Evolutionary conservation across 2,329 filamentous ascomycete species (phyloP).

Genomic region (Hypoxylon sp.): DNA sequence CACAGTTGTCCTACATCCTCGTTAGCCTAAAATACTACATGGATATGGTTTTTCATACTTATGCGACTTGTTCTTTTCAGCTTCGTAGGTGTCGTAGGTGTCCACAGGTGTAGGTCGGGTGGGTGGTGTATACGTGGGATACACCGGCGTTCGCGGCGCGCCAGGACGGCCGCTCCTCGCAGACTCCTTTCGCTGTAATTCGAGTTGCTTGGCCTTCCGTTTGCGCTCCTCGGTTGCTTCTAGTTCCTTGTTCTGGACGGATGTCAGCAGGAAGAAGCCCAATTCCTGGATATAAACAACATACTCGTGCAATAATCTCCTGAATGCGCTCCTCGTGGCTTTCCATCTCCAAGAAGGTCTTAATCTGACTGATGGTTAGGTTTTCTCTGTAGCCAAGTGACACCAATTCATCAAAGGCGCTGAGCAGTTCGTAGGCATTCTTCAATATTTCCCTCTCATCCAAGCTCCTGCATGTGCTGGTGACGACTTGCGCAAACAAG

Average conservation of each 20-base stretch:
- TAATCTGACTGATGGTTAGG: constrained; percentile 95
- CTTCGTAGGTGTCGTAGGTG: constrained; percentile 94
- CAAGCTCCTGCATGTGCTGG: constrained; percentile 93
- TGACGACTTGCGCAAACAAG: constrained; percentile 96
- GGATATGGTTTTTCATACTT: constrained; percentile 69
- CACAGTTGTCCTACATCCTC: constrained; percentile 66
- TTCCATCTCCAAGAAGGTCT: constrained; percentile 99
- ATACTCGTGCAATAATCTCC: constrained; percentile 92
- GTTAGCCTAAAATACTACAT: constrained; percentile 48
- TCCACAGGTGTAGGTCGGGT: constrained; percentile 80
- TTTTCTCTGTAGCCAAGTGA: constrained; percentile 97
- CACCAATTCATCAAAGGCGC: constrained; percentile 97
- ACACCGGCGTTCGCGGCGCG: constrained; percentile 81
- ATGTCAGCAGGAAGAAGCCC: constrained; percentile 33
- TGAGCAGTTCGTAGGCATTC: constrained; percentile 96
- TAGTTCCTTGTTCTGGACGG: constrained; percentile 90
- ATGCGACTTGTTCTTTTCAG: constrained; percentile 94
- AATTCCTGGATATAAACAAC: constrained; percentile 46
- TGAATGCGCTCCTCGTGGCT: constrained; percentile 99
- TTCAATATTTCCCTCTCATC: constrained; percentile 96
- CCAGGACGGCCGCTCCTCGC: constrained; percentile 79
- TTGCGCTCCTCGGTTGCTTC: constrained; percentile 99
- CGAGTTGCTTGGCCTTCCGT: constrained; percentile 97
- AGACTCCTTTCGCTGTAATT: constrained; percentile 98
- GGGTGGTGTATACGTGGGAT: constrained; percentile 90